Evolutionary conservation across 2,329 filamentous ascomycete species (phyloP), one percentile per base, ranked within the genome.

Genomic region (Epichloe baconii): DNA sequence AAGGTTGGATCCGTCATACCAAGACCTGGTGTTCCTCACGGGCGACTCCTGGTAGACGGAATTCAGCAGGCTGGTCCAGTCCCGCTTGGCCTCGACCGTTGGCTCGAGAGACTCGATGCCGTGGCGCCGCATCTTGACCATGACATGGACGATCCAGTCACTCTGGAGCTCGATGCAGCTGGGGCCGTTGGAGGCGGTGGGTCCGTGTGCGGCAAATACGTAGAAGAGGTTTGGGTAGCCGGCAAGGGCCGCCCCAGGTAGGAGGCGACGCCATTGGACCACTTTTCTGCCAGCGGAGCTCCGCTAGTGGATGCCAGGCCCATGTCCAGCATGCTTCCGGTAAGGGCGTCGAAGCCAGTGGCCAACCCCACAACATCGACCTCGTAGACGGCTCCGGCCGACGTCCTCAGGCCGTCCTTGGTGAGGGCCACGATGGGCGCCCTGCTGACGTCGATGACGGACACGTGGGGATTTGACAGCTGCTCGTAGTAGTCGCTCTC

Each of bases 401-500:
- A 50, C 1, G 71, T 59, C 5, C 55, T 58, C 43, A 74, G 66
- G 1, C 71, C 71, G 0, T 64, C 70, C 59, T 70, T 66, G 3
- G 64, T 67, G 51, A 74, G 70, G 44, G 58, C 61, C 48, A 66
- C 60, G 54, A 74, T 72, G 1, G 55, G 53, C 51, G 73, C 73
- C 35, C 64, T 56, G 23, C 59, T 65, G 46, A 74, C 61, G 44
- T 74, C 66, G 12, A 75, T 57, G 5, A 74, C 44, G 34, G 73
- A 66, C 4, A 76, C 72, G 2, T 56, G 64, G 0, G 63, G 57
- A 26, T 69, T 62, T 60, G 73, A 73, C 53, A 75, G 73, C 59
- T 71, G 67, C 57, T 74, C 72, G 48, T 68, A 76, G 62, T 73
- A 75, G 49, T 63, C 61, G 5, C 64, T 52, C 57, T 73, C 71